Evolutionary conservation across 164 flowering plant species (phyloP).

Genomic region (Tetracentron sinense): DNA sequence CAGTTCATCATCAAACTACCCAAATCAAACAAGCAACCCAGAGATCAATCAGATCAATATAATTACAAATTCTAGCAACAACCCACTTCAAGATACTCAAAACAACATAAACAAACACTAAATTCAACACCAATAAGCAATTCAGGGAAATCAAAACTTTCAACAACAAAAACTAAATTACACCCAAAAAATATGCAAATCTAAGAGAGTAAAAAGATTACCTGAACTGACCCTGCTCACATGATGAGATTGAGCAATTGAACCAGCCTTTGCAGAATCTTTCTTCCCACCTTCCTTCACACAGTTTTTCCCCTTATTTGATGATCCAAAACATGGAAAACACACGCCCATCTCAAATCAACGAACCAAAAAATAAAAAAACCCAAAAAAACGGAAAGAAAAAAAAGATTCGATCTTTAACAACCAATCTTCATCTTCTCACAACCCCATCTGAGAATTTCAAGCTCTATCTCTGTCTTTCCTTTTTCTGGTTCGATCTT

Average conservation of each 20-base stretch:
- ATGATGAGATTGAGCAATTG: constrained; percentile 47
- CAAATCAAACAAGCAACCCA: constrained; percentile 13
- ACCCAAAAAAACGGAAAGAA: neutral
- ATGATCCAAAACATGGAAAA: constrained; percentile 41
- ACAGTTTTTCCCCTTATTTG: constrained; percentile 26
- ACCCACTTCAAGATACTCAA: constrained; percentile 9
- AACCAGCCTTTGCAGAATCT: constrained; percentile 48
- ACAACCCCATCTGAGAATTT: neutral
- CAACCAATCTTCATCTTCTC: constrained; percentile 3
- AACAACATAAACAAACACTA: neutral
- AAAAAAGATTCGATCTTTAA: neutral
- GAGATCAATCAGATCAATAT: constrained; percentile 21
- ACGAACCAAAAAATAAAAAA: neutral
- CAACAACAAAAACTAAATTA: neutral
- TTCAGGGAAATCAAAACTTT: neutral
- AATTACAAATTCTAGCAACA: constrained; percentile 7
- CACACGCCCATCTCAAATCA: constrained; percentile 40
- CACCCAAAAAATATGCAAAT: neutral
- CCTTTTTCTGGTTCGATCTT: constrained; percentile 1
- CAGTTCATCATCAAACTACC: too few relatives aligned
- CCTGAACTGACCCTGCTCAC: constrained; percentile 44
- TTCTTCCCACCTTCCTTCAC: constrained; percentile 45
- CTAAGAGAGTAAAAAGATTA: constrained; percentile 10
- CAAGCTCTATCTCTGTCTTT: neutral
- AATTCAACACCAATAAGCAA: constrained; percentile 14